These are phyloP conservation scores for Hanseniaspora sp. DNA, from an alignment of 1,139 yeast genomes.

Conservation along the genomic window DNA sequence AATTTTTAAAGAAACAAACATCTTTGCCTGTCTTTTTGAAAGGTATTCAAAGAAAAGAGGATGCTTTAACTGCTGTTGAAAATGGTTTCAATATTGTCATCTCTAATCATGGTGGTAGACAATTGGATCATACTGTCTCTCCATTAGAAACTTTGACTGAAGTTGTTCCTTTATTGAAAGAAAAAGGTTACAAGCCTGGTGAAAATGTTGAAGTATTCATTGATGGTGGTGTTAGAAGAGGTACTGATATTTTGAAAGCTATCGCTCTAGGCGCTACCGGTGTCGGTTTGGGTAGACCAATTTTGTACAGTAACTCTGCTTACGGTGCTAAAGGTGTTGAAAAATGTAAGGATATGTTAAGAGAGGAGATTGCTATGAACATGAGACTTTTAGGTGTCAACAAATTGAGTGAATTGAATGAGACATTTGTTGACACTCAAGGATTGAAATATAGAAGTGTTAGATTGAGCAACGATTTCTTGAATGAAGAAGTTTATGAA, in stretches of 20 bases:
- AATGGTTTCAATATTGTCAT: conserved; percentile 61
- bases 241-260: conserved; percentile 57
- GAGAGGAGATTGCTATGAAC: conserved; percentile 73
- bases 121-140: conserved; percentile 54
- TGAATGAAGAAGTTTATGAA: conserved; percentile 37
- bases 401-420: conserved; percentile 50
- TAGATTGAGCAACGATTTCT: conserved; percentile 38
- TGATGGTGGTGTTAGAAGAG: conserved; percentile 52
- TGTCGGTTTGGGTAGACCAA: conserved; percentile 66
- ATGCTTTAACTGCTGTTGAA: conserved; percentile 53
- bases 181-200: conserved; percentile 35
- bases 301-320: conserved; percentile 57
- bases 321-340: conserved; percentile 72
- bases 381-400: conserved; percentile 80
- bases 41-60: conserved; percentile 65
- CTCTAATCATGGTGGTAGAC: conserved; percentile 70
- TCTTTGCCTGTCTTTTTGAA: conserved; percentile 44
- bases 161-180: conserved; percentile 44
- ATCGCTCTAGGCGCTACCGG: conserved; percentile 65
- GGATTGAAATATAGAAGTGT: conserved; percentile 34
- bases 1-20: conserved; percentile 33
- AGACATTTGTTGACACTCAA: conserved; percentile 40
- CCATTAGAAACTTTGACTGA: conserved; percentile 61
- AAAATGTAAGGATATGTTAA: conserved; percentile 64
- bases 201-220: conserved; percentile 35